These are phyloP conservation scores for Trichoderma simmonsii DNA, from an alignment of 2,329 filamentous ascomycete species.

Conservation along the genomic window DNA sequence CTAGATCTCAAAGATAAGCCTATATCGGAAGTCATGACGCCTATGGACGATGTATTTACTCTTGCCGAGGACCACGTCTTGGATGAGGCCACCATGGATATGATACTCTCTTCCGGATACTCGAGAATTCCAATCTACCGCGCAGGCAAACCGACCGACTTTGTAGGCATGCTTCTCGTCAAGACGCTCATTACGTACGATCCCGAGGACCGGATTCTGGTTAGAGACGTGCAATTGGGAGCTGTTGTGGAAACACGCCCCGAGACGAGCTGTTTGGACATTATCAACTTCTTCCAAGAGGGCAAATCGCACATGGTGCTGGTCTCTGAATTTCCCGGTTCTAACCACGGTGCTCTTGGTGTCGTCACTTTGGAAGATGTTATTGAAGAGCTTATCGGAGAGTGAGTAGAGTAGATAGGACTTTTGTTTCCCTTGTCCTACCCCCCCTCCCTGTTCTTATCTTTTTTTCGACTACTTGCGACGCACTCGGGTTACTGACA, in stretches of 20 bases:
- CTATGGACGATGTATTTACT: conserved; percentile 95
- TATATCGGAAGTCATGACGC: conserved; percentile 95
- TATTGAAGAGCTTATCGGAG: conserved; percentile 96
- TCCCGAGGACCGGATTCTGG: conserved; percentile 82
- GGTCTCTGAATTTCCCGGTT: conserved; percentile 86
- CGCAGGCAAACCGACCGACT: conserved; percentile 78
- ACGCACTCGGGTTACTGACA: conserved; percentile 18
- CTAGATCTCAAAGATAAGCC: conserved; percentile 95
- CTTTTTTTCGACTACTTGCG: not conserved
- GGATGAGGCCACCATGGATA: conserved; percentile 91
- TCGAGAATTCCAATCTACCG: conserved; percentile 94
- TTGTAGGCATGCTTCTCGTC: conserved; percentile 95
- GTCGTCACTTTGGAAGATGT: conserved; percentile 97
- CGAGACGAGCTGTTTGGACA: conserved; percentile 94
- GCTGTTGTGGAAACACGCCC: conserved; percentile 92
- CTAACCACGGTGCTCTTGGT: conserved; percentile 83
- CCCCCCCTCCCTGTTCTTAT: not conserved
- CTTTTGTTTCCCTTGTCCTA: not conserved
- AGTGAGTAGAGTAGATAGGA: conserved; percentile 56
- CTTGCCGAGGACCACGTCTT: conserved; percentile 93
- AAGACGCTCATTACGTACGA: conserved; percentile 99
- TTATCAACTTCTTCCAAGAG: conserved; percentile 99
- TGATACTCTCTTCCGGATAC: conserved; percentile 88
- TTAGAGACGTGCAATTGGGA: conserved; percentile 86
- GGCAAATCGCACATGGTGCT: conserved; percentile 99